Evolutionary conservation across 208 protist genomes (phyloP).

Genomic region (Crithidia sp.): DNA sequence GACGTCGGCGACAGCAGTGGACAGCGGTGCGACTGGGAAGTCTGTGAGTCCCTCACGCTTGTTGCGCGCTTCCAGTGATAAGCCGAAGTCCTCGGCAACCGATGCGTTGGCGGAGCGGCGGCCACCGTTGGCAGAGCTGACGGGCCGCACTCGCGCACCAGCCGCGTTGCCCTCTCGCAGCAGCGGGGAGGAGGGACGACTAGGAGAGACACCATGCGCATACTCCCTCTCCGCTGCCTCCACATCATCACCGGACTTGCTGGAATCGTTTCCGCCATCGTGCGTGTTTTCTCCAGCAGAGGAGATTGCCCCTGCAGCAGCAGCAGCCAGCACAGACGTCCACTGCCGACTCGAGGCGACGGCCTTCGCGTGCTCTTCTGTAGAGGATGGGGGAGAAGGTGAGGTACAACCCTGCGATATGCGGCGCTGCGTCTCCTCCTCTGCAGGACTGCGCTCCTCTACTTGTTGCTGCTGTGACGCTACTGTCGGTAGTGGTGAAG

Average conservation of each 20-base stretch:
- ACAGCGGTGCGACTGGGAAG: constrained; percentile 2
- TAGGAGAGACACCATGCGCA: not conserved
- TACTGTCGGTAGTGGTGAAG: not conserved
- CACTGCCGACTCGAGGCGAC: not conserved
- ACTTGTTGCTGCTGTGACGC: not conserved
- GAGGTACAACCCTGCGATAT: not conserved
- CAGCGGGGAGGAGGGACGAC: not conserved
- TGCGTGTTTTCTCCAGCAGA: too few relatives aligned
- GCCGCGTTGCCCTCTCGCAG: constrained; percentile 12
- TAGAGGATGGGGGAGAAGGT: too few relatives aligned
- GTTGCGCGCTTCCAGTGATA: not conserved
- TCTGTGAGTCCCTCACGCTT: constrained; percentile 1
- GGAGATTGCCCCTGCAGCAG: too few relatives aligned
- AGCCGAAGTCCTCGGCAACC: not conserved
- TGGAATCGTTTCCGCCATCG: too few relatives aligned
- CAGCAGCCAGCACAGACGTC: not conserved
- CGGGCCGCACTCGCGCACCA: constrained; percentile 7
- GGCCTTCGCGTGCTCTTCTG: too few relatives aligned
- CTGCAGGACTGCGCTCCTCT: not conserved
- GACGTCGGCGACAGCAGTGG: not conserved
- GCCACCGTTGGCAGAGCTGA: not conserved
- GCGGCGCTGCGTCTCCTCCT: constrained; percentile 2
- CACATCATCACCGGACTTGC: not conserved
- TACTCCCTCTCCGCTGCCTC: not conserved
- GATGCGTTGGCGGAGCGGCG: too few relatives aligned